Evolutionary conservation across 345 rosid species (phyloP).

Genomic region (Citrus mangshanensis): DNA sequence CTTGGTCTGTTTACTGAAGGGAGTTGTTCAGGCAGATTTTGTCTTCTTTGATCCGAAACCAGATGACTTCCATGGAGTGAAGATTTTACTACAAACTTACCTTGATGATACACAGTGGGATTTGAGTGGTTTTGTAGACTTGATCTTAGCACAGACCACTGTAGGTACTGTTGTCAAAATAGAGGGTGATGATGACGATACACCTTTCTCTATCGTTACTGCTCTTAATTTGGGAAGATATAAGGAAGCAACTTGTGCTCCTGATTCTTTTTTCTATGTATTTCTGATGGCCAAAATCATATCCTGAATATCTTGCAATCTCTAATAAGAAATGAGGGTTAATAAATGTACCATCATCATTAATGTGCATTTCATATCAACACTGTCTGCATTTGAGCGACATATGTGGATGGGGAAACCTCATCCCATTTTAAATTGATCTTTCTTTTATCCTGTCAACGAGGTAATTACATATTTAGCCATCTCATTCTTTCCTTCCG

Average conservation of each 20-base stretch:
- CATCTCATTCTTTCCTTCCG: neutral
- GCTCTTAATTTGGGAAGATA: constrained; percentile 78
- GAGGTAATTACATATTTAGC: neutral
- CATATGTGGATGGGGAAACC: neutral
- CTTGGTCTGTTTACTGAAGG: constrained; percentile 39
- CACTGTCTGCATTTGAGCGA: neutral
- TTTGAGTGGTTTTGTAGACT: constrained; percentile 82
- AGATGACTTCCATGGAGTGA: constrained; percentile 77
- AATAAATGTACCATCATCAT: neutral
- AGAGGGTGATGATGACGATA: constrained; percentile 68
- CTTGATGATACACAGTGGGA: constrained; percentile 81
- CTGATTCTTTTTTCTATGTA: neutral
- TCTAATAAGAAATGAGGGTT: neutral
- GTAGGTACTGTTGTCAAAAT: constrained; percentile 94
- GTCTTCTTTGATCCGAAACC: constrained; percentile 88
- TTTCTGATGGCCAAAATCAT: neutral
- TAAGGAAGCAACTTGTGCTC: constrained; percentile 43
- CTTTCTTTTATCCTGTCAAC: neutral
- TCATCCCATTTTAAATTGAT: neutral
- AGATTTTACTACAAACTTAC: constrained; percentile 59
- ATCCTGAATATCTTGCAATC: neutral
- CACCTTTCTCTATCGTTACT: constrained; percentile 59
- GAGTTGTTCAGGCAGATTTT: constrained; percentile 80
- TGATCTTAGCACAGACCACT: constrained; percentile 73
- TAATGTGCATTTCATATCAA: neutral